These are phyloP conservation scores for Salvia rosmarinus DNA, from an alignment of 257 asterid genomes.

Conservation along the genomic window DNA sequence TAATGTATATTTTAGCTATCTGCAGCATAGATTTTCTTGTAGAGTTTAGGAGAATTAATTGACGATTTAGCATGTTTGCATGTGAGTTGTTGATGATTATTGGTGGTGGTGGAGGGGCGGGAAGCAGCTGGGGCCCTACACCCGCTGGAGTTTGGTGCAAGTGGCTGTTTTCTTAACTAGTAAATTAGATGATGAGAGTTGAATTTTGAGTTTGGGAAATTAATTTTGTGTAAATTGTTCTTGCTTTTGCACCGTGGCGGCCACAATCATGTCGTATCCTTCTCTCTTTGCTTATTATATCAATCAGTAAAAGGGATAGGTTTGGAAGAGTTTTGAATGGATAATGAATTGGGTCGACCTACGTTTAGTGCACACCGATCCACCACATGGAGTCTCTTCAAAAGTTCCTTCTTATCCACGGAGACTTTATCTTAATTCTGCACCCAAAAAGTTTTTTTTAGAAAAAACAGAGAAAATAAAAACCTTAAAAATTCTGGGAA, in stretches of 20 bases:
- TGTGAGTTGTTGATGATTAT: conserved; percentile 21
- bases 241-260: not conserved
- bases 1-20: conserved; percentile 25
- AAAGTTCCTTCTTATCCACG: not conserved
- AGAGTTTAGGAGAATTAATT: not conserved
- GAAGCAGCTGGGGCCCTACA: conserved; percentile 21
- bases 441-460: too few relatives aligned
- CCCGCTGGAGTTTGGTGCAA: conserved; percentile 43
- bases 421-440: not conserved
- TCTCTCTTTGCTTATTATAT: not conserved
- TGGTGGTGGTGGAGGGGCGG: conserved; percentile 18
- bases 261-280: not conserved
- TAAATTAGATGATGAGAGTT: conserved; percentile 5
- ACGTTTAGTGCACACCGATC: not conserved
- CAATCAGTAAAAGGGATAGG: too few relatives aligned
- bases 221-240: not conserved
- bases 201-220: not conserved
- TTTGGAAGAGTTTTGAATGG: not conserved
- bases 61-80: conserved; percentile 19
- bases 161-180: conserved; percentile 28
- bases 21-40: not conserved
- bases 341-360: not conserved
- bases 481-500: too few relatives aligned
- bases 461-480: too few relatives aligned
- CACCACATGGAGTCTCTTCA: not conserved